Base-by-base conservation (phyloP, 2,329 filamentous ascomycete species). In the Claviceps humidiphila region DNA sequence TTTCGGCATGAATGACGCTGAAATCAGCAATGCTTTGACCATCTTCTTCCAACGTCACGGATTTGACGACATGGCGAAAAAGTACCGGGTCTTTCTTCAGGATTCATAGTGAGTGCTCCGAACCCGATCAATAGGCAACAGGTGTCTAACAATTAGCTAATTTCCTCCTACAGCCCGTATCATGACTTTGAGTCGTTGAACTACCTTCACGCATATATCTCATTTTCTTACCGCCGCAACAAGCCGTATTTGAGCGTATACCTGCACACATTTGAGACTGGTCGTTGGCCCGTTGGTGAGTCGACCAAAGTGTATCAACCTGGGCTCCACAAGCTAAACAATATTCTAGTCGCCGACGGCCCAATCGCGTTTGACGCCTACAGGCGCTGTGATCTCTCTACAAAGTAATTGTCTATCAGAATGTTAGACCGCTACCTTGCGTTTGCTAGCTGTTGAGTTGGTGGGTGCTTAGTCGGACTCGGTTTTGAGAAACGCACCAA, bases 231-330 rank as follows among this genome's bases (percentile, higher is more conserved):
- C 41, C 24, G 41, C 5, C 11, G 13, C 2, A 37, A 50, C n/a
- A 50, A 50, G 30, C 49, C 41, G 11, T 50, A 50, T 24, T 9
- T 50, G 11, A 44, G 49, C 20, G 49, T 39, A 11, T 50, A 50
- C 4, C 7, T 50, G n/a, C 49, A 50, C 5, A 37, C 49, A 8
- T 50, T 50, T 26, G 49, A 50, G 22, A 49, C 14, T 14, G 47
- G 47, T 17, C 16, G 5, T 14, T 49, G 47, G 47, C 47, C 47
- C 2, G 16, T 34, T n/a, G 14, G 47, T 49, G n/a, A 49, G 47
- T 24, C 34, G 17, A 17, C 37, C 46, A 16, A 6, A 11, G 5
- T 17, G 22, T 4, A 43, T 11, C 9, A 11, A 43, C n/a, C 3
- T 8, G 17, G n/a, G 11, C n/a, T 20, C 20, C 8, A 9, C 41